phyloP scores from a whole-genome alignment of 2,329 filamentous ascomycete genomes.

The Fusarium setosum region DNA sequence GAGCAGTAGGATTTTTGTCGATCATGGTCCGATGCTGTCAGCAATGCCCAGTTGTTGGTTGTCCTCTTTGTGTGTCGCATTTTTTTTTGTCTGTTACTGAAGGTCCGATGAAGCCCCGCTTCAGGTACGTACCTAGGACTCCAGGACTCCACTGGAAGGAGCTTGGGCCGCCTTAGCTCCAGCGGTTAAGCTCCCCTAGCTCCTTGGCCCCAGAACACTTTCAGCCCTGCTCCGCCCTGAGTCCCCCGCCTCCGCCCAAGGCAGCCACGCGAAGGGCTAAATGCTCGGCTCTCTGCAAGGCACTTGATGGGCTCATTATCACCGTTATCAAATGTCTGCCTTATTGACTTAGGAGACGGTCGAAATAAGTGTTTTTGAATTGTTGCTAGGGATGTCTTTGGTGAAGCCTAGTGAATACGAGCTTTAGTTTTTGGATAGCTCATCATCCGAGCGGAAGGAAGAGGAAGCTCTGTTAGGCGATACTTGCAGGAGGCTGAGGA shows the following conservation, averaged over 20 bases:
- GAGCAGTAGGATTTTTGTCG: neutral
- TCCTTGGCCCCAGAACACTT: neutral
- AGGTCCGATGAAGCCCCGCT: neutral
- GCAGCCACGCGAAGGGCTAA: constrained; percentile 2
- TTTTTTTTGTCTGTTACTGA: neutral
- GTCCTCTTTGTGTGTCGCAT: neutral
- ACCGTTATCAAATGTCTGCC: neutral
- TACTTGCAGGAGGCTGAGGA: no score
- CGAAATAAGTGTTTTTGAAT: no score
- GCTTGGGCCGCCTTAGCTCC: neutral
- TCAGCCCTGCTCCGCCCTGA: constrained; percentile 16
- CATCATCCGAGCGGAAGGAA: no score
- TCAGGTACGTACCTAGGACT: neutral
- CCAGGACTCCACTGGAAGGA: neutral
- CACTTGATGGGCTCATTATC: neutral
- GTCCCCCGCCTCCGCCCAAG: neutral
- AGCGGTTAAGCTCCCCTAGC: neutral
- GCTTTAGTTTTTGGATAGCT: no score
- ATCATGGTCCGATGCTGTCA: neutral
- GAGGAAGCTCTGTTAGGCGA: no score
- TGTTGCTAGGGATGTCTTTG: neutral
- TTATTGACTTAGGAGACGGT: no score
- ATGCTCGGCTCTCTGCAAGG: constrained; percentile 7
- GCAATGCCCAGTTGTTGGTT: neutral
- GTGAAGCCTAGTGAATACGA: neutral